These are phyloP conservation scores for Beauveria caledonica DNA, from an alignment of 2,329 filamentous ascomycete genomes.

Conservation along the genomic window DNA sequence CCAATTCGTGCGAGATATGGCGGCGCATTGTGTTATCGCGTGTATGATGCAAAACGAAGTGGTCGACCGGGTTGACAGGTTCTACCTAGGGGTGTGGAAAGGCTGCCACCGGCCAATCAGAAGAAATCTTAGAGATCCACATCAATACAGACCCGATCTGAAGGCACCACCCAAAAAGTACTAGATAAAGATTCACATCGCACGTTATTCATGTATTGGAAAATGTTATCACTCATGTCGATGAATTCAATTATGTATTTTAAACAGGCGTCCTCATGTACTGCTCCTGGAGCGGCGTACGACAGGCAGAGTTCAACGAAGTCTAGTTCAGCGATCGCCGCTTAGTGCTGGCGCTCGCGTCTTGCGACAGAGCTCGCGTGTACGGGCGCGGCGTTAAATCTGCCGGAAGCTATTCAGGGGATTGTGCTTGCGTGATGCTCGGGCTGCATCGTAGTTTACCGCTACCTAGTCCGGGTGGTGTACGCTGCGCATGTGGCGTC, in stretches of 20 bases:
- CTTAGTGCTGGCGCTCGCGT: not conserved
- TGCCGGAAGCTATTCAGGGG: not conserved
- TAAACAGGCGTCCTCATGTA: not conserved
- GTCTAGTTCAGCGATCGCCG: not conserved
- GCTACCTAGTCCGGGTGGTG: not conserved
- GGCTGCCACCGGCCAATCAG: not conserved
- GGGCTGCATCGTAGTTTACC: not conserved
- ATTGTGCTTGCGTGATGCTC: not conserved
- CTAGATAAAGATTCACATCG: too few species aligned
- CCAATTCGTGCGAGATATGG: not conserved
- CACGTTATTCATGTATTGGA: not conserved
- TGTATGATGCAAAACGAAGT: not conserved
- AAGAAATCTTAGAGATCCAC: not conserved
- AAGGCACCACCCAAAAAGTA: too few species aligned
- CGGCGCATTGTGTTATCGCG: conserved; percentile 1
- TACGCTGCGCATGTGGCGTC: not conserved
- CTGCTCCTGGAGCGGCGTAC: not conserved
- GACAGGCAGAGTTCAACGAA: not conserved
- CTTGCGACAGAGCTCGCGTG: not conserved
- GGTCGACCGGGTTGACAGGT: too few species aligned
- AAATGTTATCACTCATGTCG: too few species aligned
- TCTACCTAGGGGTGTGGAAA: not conserved
- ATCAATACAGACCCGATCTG: not conserved
- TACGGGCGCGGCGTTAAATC: not conserved
- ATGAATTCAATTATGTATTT: not conserved